Evolutionary conservation across 1,284 basidiomycete species (phyloP), one percentile per base, ranked within the genome.

Genomic region (Phylloboletellus chloephorus): DNA sequence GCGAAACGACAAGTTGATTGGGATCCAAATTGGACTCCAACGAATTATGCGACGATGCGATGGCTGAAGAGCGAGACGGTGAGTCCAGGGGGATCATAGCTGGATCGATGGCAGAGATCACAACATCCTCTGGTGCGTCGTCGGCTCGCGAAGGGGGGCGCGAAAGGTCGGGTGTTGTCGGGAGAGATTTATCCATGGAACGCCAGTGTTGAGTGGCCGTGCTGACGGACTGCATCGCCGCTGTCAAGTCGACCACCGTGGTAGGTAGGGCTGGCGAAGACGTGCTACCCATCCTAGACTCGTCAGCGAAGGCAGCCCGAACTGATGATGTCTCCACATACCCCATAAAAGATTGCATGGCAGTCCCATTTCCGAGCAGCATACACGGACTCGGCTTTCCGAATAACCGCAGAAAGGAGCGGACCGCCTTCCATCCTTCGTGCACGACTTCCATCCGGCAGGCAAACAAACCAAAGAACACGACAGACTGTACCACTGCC

Each of bases 401-500:
- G 9, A 41, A 25, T 3, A 13, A 29, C 15, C 11, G 38, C 22
- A 39, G 21, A 31, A 39, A 23, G n/a, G 35, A 35, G 12, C 25
- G 20, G 31, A 49, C 39, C 17, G 38, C 5, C 17, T 40, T 41
- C 48, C 37, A 39, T 21, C 29, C 45, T 37, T 41, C 16, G 11
- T 24, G 35, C 11, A 52, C 17, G 8, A 46, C 41, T 13, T 58
- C 56, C 36, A 39, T 48, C 15, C 56, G 46, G 23, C 58, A 58
- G 1, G 57, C 57, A 43, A 70, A 71, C 19, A 69, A 47, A n/a
- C 56, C 49, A 40, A 70, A 61, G 50, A 73, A 66, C 5, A 67
- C 31, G 20, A 67, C 22, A 1, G 67, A 69, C 39, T 66, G 66
- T 2, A 62, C 46, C 3, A 67, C 63, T 5, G 65, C 54, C 34